phyloP scores from a whole-genome alignment of 257 asterid species.

The Fraxinus pennsylvanica region DNA sequence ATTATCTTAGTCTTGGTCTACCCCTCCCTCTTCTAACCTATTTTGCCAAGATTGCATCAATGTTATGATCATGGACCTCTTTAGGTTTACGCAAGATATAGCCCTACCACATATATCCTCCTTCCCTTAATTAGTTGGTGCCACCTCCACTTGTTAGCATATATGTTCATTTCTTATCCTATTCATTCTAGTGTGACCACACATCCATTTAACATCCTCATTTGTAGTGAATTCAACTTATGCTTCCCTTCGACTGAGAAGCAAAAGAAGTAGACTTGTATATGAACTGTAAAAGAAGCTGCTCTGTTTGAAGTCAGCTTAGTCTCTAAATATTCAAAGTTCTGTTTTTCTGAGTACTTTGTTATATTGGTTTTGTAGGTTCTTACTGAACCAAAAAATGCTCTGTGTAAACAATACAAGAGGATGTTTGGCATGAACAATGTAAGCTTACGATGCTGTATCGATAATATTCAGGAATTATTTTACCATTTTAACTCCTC shows the following conservation, averaged over 20 bases:
- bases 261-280: not conserved
- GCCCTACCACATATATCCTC: not conserved
- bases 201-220: not conserved
- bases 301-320: not conserved
- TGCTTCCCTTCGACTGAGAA: not conserved
- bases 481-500: not conserved
- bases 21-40: not conserved
- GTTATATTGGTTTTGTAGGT: constrained; percentile 50
- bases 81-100: not conserved
- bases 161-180: not conserved
- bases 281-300: not conserved
- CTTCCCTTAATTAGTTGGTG: not conserved
- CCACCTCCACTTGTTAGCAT: not conserved
- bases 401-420: constrained; percentile 90
- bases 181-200: not conserved
- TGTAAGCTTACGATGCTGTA: constrained; percentile 49
- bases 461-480: constrained; percentile 4
- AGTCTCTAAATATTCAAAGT: not conserved
- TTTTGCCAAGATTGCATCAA: not conserved
- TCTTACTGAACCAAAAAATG: constrained; percentile 83
- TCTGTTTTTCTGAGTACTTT: not conserved
- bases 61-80: not conserved
- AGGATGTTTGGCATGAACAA: constrained; percentile 78
- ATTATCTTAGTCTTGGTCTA: too few species aligned
- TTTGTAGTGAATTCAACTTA: not conserved